These are phyloP conservation scores for Heimioporus sp. DNA, from an alignment of 768 basidiomycete species.

Conservation along the genomic window DNA sequence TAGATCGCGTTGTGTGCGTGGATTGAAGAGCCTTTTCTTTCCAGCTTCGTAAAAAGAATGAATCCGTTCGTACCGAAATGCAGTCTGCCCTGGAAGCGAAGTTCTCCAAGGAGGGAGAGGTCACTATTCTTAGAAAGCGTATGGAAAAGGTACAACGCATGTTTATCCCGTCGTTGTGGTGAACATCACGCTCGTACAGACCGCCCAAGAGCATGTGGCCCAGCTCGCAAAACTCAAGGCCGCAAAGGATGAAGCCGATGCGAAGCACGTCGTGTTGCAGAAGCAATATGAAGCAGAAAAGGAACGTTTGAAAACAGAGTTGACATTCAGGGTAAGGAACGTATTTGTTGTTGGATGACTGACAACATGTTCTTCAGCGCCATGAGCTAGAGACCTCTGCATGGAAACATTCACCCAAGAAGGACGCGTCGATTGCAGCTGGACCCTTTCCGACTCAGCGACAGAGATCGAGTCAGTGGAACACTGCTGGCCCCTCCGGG, in stretches of 20 bases:
- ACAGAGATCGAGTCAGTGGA: slow-evolving; percentile 33
- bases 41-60: slow-evolving; percentile 53
- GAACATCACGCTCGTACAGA: slow-evolving; percentile 34
- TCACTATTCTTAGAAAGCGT: slow-evolving; percentile 59
- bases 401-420: slow-evolving; percentile 50
- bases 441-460: slow-evolving; percentile 39
- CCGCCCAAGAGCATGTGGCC: slow-evolving; percentile 53
- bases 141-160: slow-evolving; percentile 55
- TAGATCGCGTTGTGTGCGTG: slow-evolving; percentile 9
- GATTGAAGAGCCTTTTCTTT: slow-evolving; percentile 4
- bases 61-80: slow-evolving; percentile 42
- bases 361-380: slow-evolving; percentile 43
- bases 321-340: slow-evolving; percentile 59
- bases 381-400: slow-evolving; percentile 61
- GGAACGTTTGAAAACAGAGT: slow-evolving; percentile 67
- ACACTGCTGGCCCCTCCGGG: slow-evolving; percentile 27
- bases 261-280: slow-evolving; percentile 51
- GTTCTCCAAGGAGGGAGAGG: slow-evolving; percentile 68
- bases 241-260: slow-evolving; percentile 61
- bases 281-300: slow-evolving; percentile 66
- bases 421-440: slow-evolving; percentile 41
- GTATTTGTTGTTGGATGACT: slow-evolving; percentile 8
- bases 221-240: slow-evolving; percentile 55
- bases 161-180: not conserved
- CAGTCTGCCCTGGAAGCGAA: slow-evolving; percentile 49